Evolutionary conservation across 148 eudicot genomes (phyloP), one percentile per base, ranked within the genome.

Genomic region (Mesembryanthemum crystallinum): DNA sequence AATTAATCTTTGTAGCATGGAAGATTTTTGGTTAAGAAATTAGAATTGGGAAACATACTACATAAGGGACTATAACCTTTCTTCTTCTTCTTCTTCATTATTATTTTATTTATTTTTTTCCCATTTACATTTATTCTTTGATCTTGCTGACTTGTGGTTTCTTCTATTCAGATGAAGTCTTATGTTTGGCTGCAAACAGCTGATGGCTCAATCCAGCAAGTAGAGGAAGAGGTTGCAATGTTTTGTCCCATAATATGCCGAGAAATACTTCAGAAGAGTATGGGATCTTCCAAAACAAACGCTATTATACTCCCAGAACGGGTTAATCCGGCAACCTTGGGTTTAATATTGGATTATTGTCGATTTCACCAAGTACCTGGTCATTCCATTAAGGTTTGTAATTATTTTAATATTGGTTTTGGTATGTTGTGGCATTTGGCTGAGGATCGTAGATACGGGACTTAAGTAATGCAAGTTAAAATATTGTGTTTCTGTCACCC

Each of bases 201-300:
- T 51, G 97, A 90, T 86, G 94, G 94, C 59, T 87, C 89, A 32
- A 86, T 88, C 57, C 94, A 90, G 83, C 89, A 92, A 88, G 94
- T 88, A 18, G 97, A 92, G 87, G 92, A 90, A 85, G 92, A 88
- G 78, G 92, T 92, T 86, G 97, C 97, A 59, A 83, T 92, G 94
- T 88, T 86, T 87, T 90, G 92, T 69, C 94, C 94, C 42, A 78
- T 85, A 82, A 87, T 92, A 82, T 86, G 92, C 73, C 85, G 87
- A 73, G 94, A 92, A 82, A 87, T 92, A 80, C 87, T 92, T 79
- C 92, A 88, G 72, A 86, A 87, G 66, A 86, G 91, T 73, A 82
- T 81, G 82, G 97, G 97, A 78, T 87, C 89, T 69, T 92, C 88
- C 73, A 90, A 90, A 79, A 87, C 82, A 79, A 87, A 90, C 86